These are phyloP conservation scores for Xenosphaeropsis pyriputrescens DNA, from an alignment of 2,329 filamentous ascomycete genomes.

Conservation along the genomic window DNA sequence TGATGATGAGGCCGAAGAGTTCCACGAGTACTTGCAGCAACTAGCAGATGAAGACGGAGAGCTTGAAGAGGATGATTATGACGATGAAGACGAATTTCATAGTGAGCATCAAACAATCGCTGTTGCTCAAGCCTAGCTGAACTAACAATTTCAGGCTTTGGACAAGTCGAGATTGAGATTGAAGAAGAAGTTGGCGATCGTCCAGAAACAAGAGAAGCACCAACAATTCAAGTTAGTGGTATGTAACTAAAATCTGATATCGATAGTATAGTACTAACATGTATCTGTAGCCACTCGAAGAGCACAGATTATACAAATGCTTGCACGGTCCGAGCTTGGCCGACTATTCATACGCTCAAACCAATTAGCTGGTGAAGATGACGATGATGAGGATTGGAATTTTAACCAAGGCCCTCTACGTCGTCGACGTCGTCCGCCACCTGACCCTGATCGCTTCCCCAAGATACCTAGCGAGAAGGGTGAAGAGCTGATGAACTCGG, in stretches of 20 bases:
- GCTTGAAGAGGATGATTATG: constrained; percentile 18
- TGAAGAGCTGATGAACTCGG: constrained; percentile 64
- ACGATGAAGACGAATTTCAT: constrained; percentile 5
- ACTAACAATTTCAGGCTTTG: not conserved
- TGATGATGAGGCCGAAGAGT: constrained; percentile 17
- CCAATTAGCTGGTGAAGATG: constrained; percentile 6
- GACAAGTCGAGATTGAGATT: constrained; percentile 14
- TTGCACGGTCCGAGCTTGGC: constrained; percentile 1
- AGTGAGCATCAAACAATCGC: constrained; percentile 1
- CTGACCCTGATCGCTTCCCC: constrained; percentile 53
- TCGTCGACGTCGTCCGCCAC: constrained; percentile 23
- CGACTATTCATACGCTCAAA: constrained; percentile 1
- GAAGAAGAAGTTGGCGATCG: constrained; percentile 25
- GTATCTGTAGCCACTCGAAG: not conserved
- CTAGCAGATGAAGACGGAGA: constrained; percentile 1
- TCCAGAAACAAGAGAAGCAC: constrained; percentile 12
- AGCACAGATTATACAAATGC: not conserved
- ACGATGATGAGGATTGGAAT: constrained; percentile 9
- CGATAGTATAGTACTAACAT: not conserved
- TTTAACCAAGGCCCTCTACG: constrained; percentile 22
- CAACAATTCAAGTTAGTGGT: constrained; percentile 23
- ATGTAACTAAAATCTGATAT: not conserved
- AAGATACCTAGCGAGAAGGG: constrained; percentile 72
- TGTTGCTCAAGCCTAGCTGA: not conserved
- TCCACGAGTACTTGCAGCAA: constrained; percentile 10